Base-by-base conservation (phyloP, 768 basidiomycete genomes). In the Rhodotorula sphaerocarpa region DNA sequence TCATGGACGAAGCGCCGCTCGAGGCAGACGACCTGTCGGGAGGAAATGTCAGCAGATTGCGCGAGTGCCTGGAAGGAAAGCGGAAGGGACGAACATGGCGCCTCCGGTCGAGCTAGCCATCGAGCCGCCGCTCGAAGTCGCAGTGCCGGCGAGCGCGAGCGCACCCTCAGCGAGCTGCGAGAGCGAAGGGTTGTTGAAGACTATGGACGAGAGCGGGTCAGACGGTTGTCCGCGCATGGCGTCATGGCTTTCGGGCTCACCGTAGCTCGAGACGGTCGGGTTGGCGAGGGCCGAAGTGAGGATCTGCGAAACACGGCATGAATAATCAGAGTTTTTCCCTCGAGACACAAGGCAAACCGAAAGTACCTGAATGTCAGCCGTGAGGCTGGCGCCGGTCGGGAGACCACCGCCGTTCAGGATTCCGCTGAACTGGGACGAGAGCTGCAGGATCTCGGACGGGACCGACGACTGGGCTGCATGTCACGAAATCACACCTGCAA, bases 331-430 rank as follows among this genome's bases (percentile, higher is more conserved):
- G n/a, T n/a, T n/a, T n/a, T n/a, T n/a, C n/a, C n/a, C n/a, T n/a
- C n/a, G n/a, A n/a, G n/a, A n/a, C n/a, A n/a, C n/a, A n/a, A n/a
- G n/a, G n/a, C n/a, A n/a, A n/a, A n/a, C n/a, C n/a, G n/a, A n/a
- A n/a, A n/a, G n/a, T 16, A 51, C 50, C 31, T 9, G 31, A 5
- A 51, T 31, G 34, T 51, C 50, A 15, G 34, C n/a, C 34, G 23
- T 18, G 15, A 51, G 50, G 18, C 33, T 34, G 30, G 50, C 23
- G n/a, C 50, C 50, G 34, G 50, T 51, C n/a, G 50, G 50, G 34
- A 51, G 50, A 9, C 21, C 50, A 3, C 34, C 34, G 11, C 50
- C 50, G 34, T 14, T 31, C 15, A 51, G 50, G n/a, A 51, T 51
- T 10, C 20, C 11, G 34, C 23, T n/a, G 34, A 23, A 51, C 50